Percentiles rank a stretch among this genome's conserved stretches.
Conservation (phyloP, 495 filamentous ascomycete species). For the Talaromyces ruber region DNA sequence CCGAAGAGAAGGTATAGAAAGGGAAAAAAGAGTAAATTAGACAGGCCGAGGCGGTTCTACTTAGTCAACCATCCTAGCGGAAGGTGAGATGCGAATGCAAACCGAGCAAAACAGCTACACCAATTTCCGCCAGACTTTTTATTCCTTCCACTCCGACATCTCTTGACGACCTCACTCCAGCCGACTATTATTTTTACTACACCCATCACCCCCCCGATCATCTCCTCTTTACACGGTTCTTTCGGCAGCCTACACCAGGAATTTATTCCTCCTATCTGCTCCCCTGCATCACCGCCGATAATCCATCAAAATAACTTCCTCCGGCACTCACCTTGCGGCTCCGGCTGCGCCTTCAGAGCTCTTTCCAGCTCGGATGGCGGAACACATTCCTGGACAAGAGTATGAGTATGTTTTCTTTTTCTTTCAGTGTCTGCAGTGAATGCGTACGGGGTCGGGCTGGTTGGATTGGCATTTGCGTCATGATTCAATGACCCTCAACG, state of each 20-base stretch:
- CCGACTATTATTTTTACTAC: neutral
- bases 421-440: neutral
- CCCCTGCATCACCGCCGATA: neutral
- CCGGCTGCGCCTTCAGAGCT: conserved; percentile 29
- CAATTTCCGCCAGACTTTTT: neutral
- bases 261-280: neutral
- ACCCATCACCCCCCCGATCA: conserved; percentile 2
- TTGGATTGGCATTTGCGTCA: neutral
- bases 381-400: conserved; percentile 31
- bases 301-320: conserved; percentile 1
- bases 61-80: conserved; percentile 15
- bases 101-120: neutral
- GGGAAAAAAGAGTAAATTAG: neutral
- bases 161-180: neutral
- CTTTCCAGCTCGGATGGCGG: conserved; percentile 33
- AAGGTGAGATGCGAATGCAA: conserved; percentile 32
- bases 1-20: neutral
- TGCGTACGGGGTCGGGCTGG: neutral
- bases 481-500: neutral
- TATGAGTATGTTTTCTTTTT: conserved; percentile 32
- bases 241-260: neutral
- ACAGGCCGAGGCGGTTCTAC: neutral
- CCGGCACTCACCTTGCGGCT: conserved; percentile 9
- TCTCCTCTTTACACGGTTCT: neutral
- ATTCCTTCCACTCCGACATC: neutral